Evolutionary conservation across 441 rosid species (phyloP), one percentile per base, ranked within the genome.

Genomic region (Populus hybrid): DNA sequence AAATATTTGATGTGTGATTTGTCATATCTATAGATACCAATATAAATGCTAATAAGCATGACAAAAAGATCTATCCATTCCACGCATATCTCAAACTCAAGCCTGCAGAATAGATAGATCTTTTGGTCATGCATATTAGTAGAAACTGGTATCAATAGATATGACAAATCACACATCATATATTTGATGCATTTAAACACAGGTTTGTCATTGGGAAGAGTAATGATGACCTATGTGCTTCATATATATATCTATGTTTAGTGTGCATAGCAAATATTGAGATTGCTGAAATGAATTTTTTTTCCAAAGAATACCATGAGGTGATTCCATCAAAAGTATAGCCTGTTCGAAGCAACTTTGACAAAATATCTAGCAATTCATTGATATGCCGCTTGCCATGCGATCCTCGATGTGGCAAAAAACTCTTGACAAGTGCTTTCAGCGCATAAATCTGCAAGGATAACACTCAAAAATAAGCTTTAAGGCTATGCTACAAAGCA

Each of bases 361-460:
- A 84, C 86, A 97, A 85, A 82, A 85, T 23, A 57, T 76, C 83
- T 81, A 95, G 77, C 81, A 97, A 83, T 67, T 83, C 89, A 83
- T 85, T 79, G 72, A 93, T 89, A 82, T 88, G 84, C 78, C 87
- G 74, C 74, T 76, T 83, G 82, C 87, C 82, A 50, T 72, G 88
- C 81, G 85, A 81, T 76, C 95, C 93, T 79, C 66, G 87, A 81
- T 85, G 87, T 64, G 97, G 95, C 89, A 93, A 85, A 87, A 93
- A 95, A 80, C 97, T 90, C 88, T 85, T 93, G 78, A 91, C 97
- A 72, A 97, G 92, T 75, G 92, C 83, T 86, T 93, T 97, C 75
- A 97, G 90, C 77, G 93, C 98, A 89, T 88, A 93, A 81, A 92
- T 89, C 99, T 97, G 94, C 87, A 82, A 77, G 80, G 75, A 76